Conservation (phyloP, 2,329 filamentous ascomycete genomes). For the Whalleya microplaca region DNA sequence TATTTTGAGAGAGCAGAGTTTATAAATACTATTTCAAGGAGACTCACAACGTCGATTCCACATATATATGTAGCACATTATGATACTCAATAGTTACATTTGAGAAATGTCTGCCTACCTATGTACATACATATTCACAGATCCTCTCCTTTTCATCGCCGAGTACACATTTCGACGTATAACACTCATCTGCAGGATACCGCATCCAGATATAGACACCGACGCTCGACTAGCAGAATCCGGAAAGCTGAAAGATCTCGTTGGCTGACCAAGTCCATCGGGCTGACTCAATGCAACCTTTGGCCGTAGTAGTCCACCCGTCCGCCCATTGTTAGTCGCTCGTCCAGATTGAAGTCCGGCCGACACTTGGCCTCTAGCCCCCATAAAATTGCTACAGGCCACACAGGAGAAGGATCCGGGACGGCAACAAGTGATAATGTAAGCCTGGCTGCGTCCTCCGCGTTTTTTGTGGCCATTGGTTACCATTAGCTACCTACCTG, state of each 20-base stretch:
- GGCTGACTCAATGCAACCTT: conserved; percentile 28
- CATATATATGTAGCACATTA: no score
- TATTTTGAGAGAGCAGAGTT: no score
- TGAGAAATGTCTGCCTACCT: no score
- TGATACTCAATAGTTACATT: no score
- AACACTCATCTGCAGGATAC: conserved; percentile 2
- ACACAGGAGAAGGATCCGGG: conserved; percentile 16
- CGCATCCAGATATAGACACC: conserved; percentile 7
- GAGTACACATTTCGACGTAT: background rate
- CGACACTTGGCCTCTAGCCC: conserved; percentile 16
- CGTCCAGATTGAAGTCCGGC: conserved; percentile 12
- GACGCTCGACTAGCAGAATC: conserved; percentile 1
- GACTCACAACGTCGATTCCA: no score
- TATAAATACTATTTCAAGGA: no score
- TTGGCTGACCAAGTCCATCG: conserved; percentile 25
- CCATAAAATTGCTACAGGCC: conserved; percentile 10
- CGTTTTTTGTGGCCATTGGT: background rate
- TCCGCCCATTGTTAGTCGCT: conserved; percentile 25
- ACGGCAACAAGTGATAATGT: background rate
- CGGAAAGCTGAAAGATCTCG: conserved; percentile 1
- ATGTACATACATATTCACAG: no score
- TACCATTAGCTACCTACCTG: no score
- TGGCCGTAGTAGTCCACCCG: conserved; percentile 15
- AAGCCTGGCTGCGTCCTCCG: background rate
- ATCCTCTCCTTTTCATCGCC: no score